Evolutionary conservation across 2,329 filamentous ascomycete species (phyloP).

Genomic region (Delphinella strobiligena): DNA sequence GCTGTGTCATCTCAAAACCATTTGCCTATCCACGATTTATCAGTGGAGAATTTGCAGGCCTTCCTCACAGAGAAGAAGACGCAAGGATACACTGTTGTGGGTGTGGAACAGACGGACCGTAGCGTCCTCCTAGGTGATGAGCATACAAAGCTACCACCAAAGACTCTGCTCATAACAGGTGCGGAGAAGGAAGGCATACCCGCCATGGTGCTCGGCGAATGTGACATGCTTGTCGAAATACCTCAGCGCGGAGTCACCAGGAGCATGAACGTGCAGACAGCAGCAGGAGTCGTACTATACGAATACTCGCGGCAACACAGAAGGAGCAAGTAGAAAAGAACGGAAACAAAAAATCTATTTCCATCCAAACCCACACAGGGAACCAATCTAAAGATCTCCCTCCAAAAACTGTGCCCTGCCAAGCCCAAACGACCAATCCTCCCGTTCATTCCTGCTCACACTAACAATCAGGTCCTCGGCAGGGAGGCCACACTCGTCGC

Average conservation of each 20-base stretch:
- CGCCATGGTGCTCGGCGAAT: constrained; percentile 33
- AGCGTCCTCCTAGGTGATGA: constrained; percentile 31
- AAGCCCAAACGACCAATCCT: constrained; percentile 22
- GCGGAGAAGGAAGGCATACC: constrained; percentile 41
- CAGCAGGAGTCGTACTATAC: constrained; percentile 38
- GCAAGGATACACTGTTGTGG: constrained; percentile 39
- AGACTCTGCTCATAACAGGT: constrained; percentile 33
- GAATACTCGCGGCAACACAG: constrained; percentile 35
- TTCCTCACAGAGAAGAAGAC: constrained; percentile 30
- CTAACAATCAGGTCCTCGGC: constrained; percentile 19
- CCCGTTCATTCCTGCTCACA: constrained; percentile 15
- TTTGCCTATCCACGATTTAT: constrained; percentile 29
- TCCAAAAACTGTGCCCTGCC: constrained; percentile 20
- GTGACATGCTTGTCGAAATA: constrained; percentile 42
- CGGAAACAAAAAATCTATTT: no score
- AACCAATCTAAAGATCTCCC: constrained; percentile 11
- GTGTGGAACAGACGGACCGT: constrained; percentile 42
- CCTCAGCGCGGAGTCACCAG: constrained; percentile 39
- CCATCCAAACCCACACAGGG: no score
- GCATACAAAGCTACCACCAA: constrained; percentile 18
- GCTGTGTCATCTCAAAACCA: constrained; percentile 38
- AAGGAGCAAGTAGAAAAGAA: neutral
- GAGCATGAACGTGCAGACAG: constrained; percentile 45
- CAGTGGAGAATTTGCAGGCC: constrained; percentile 14
- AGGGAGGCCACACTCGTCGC: constrained; percentile 13